phyloP scores from a whole-genome alignment of 2,329 filamentous ascomycete genomes.

The Fusarium bulbicola region DNA sequence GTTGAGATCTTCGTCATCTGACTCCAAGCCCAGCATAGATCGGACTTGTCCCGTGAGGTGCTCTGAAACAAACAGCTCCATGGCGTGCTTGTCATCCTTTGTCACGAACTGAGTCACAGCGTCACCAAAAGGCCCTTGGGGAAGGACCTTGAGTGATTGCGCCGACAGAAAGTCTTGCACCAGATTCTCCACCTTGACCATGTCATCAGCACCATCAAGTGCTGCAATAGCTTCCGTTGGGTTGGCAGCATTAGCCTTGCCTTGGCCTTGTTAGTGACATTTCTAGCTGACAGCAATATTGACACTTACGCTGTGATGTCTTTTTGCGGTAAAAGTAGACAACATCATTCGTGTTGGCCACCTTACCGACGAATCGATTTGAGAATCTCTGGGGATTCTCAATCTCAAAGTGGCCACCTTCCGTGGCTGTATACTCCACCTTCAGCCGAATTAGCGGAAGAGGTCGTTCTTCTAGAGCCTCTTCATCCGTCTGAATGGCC shows the following conservation, averaged over 20 bases:
- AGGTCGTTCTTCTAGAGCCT: slow-evolving; percentile 69
- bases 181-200: slow-evolving; percentile 86
- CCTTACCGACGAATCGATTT: slow-evolving; percentile 86
- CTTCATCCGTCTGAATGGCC: slow-evolving; percentile 74
- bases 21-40: slow-evolving; percentile 72
- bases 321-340: slow-evolving; percentile 95
- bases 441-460: slow-evolving; percentile 87
- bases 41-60: slow-evolving; percentile 76
- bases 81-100: slow-evolving; percentile 93
- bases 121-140: slow-evolving; percentile 91
- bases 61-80: slow-evolving; percentile 82
- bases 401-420: slow-evolving; percentile 85
- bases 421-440: slow-evolving; percentile 87
- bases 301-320: slow-evolving; percentile 54
- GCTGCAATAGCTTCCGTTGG: slow-evolving; percentile 71
- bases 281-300: fast-evolving
- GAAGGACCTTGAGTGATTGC: slow-evolving; percentile 91
- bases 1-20: slow-evolving; percentile 72
- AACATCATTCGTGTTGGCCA: slow-evolving; percentile 94
- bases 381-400: slow-evolving; percentile 98
- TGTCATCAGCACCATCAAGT: slow-evolving; percentile 63
- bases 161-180: slow-evolving; percentile 88
- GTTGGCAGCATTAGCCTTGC: slow-evolving; percentile 54
- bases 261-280: slow-evolving; percentile 31
- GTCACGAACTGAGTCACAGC: slow-evolving; percentile 92